These are phyloP conservation scores for Boletus subluridellus DNA, from an alignment of 1,284 basidiomycete species.

Conservation along the genomic window DNA sequence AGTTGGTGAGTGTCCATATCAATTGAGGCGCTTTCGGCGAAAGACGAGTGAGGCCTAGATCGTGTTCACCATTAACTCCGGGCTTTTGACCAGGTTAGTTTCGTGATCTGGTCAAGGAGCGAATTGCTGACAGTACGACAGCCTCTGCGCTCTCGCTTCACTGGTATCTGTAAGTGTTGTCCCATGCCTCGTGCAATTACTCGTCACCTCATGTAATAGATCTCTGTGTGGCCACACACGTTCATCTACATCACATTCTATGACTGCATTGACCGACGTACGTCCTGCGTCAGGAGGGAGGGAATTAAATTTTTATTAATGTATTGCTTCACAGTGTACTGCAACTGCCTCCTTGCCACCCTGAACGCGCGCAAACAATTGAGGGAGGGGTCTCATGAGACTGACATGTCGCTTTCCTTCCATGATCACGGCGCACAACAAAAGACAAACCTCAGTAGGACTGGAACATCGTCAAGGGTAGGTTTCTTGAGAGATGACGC, in stretches of 20 bases:
- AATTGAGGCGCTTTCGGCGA: neutral
- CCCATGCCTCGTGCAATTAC: neutral
- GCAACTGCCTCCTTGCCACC: constrained; percentile 47
- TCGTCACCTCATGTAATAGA: constrained; percentile 17
- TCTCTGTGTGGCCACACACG: constrained; percentile 37
- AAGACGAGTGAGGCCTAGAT: constrained; percentile 26
- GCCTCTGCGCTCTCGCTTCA: constrained; percentile 40
- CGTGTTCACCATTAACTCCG: constrained; percentile 36
- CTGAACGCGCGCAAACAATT: constrained; percentile 43
- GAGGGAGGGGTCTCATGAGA: constrained; percentile 18
- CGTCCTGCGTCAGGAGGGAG: constrained; percentile 8
- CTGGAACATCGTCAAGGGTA: constrained; percentile 7
- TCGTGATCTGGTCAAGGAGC: neutral
- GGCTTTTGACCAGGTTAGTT: constrained; percentile 11
- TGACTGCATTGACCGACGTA: constrained; percentile 45
- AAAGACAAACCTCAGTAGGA: neutral
- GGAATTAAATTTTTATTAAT: neutral
- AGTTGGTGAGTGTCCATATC: constrained; percentile 30
- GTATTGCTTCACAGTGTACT: constrained; percentile 36
- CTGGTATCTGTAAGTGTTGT: constrained; percentile 39
- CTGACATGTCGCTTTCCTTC: constrained; percentile 14
- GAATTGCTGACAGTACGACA: neutral
- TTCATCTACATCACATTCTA: constrained; percentile 49
- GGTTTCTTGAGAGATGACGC: neutral
- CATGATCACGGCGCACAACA: constrained; percentile 1